Base-by-base conservation (phyloP, 805 yeast species). In the Hanseniaspora valbyensis region DNA sequence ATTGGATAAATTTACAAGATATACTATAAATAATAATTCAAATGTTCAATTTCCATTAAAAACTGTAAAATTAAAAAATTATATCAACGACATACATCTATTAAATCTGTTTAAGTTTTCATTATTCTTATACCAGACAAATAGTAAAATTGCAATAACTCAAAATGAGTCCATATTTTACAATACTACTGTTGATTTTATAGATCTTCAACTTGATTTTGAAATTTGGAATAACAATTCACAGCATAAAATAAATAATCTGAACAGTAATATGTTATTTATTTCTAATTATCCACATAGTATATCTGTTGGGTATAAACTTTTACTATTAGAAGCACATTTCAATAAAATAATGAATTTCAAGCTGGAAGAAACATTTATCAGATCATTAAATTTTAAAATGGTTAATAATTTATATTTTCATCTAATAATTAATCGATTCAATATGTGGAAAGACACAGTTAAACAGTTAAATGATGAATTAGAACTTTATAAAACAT, bases 301-400 rank as follows among this genome's bases (percentile, higher is more conserved):
- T 46, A 66, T 90, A 22, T 80, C 95, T 0, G 64, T 90, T 53
- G 96, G 95, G 0, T 75, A 87, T 1, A 90, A 90, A 62, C 82
- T 88, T 2, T 71, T 81, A 0, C 78, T 90, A 2, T 66, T 90
- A 55, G 95, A 85, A 57, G 80, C 84, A 61, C 95, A 87, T 60
- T 87, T 90, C 0, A 74, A 78, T 54, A 65, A 81, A 42, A 81
- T 76, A 49, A 88, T 88, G 95, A 92, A 83, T 58, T 68, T 82
- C 49, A 80, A 82, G 58, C 95, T 95, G 0, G 95, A 87, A 58
- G 90, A 85, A 61, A 95, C 95, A 0, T 88, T 88, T 58, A 74
- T 88, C 37, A 76, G 75, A 48, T 81, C 95, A 0, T 59, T 87
- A 28, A 84, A 81, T 56, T 73, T 75, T 45, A 72, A 80, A 48